Evolutionary conservation across 192 early-diverging fungal genomes (phyloP), one percentile per base, ranked within the genome.

Genomic region (Coemansia umbellata): DNA sequence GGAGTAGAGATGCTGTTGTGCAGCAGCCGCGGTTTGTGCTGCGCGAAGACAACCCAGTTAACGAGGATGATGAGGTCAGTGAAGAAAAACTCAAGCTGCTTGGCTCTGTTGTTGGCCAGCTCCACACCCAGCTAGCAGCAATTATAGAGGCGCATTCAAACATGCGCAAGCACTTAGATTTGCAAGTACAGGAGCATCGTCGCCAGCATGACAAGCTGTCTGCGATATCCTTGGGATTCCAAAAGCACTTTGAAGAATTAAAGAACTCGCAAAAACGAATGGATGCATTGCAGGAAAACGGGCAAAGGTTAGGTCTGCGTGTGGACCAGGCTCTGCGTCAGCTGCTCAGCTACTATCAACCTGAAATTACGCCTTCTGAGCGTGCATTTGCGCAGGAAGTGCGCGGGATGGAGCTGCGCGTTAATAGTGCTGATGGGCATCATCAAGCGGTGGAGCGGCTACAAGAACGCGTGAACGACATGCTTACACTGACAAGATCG

Each of bases 271-370:
- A 68, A 55, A 53, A 52, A 21, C 69, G 78, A 44, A 60, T 82
- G 26, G 70, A 69, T 52, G 68, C 42, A 47, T 42, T 73, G 41
- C 70, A 33, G 37, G 56, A 35, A n/a, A 80, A 52, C 50, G 52
- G 60, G 17, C 55, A 50, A 26, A 75, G 58, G 23, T 56, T 84
- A 42, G 54, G 65, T 6, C 52, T 78, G 33, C 81, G 81, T 5
- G 78, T 78, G 2, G 86, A 89, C 43, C 66, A 67, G 9, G 50
- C 86, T 22, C 53, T 91, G 44, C 82, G 82, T 23, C 80, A 83
- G 53, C 45, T 88, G 26, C 80, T 83, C 37, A 81, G 81, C 33
- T 65, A 67, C 13, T 74, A 71, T 36, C 83, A 87, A 51, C 86
- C 83, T 7, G 80, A 77, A 22, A 59, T 88, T 55, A 81, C 80